Base-by-base conservation (phyloP, 306 rosid genomes). In the Vigna trinervia region DNA sequence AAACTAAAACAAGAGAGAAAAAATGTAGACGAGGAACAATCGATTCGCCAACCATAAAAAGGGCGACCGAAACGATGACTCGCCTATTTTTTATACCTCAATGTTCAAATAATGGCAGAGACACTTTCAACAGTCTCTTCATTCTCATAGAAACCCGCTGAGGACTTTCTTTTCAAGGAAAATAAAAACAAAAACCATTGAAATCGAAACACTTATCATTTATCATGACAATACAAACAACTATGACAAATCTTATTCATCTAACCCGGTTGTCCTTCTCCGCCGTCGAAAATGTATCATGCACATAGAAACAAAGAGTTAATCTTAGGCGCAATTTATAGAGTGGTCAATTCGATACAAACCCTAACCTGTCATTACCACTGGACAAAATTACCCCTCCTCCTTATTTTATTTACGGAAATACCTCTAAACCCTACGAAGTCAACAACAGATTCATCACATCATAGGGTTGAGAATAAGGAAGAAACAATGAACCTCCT, bases 21-120 rank as follows among this genome's bases (percentile, higher is more conserved):
- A 10, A 12, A 17, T 92, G 87, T 90, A 71, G 92, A 86, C 89
- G 90, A 89, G 94, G 73, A 90, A 90, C 91, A 90, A 92, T 90
- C 92, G 84, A 75, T 80, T 58, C 96, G 90, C 89, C 96, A 88
- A 90, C 22, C 30, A 17, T 20, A 41, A 0, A 65, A 47, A 82
- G 77, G 96, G 81, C 89, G 92, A 87, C 86, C 85, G 96, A 92
- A 92, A 92, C 91, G 97, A 92, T 92, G 88, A 84, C 97, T 90
- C 90, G 91, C 86, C 93, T 80, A 2, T 45, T 50, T 47, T 34
- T 13, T 90, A 34, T 92, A 59, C 92, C 96, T 90, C 90, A 50
- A 50, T 34, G 80, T 78, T 82, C 82, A 71, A 34, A 74, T 17
- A 65, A 84, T 43, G 63, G 26, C 43, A 82, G 86, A 84, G 87